Evolutionary conservation across 495 filamentous ascomycete species (phyloP), one percentile per base, ranked within the genome.

Genomic region (Annulohypoxylon maeteangense): DNA sequence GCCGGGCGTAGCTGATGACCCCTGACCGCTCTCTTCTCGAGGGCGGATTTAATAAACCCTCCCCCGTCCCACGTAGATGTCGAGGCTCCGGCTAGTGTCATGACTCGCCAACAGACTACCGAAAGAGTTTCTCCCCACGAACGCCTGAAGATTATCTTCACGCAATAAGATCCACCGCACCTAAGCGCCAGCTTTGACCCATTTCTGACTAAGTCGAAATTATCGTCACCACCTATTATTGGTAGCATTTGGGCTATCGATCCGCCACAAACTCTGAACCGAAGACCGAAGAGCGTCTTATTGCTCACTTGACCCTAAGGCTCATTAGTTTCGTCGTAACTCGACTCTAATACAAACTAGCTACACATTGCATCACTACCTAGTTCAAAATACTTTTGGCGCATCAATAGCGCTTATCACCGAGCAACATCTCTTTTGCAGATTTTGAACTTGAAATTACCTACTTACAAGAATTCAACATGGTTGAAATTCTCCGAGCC

Each of bases 61-160:
- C 36, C 51, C 59, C 63, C 42, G 32, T 59, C 64, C 59, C 68
- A 55, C 63, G 64, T 63, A 62, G 42, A 62, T 31, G 50, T 67
- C 51, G 50, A 62, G 44, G 50, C 53, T 53, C 40, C 32, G 59
- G 58, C 59, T 62, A 67, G 68, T 62, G 63, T 67, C 63, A 71
- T 64, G 69, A 72, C 57, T 72, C 64, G 59, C 64, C 63, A 64
- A 72, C 63, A 72, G 69, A 72, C 51, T 16, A 67, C 67, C 69
- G 59, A 63, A 72, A 59, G 62, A 62, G 36, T 59, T 54, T 51
- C 36, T 64, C 57, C 34, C 34, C 69, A 67, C 57, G 45, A 47
- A 38, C 54, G 42, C 44, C 50, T 62, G 42, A 45, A 71, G 57
- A 71, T 65, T 66, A 40, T 44, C 59, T 44, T 27, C 67, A 50